Base-by-base conservation (phyloP, 306 rosid species). In the Prunus armeniaca region DNA sequence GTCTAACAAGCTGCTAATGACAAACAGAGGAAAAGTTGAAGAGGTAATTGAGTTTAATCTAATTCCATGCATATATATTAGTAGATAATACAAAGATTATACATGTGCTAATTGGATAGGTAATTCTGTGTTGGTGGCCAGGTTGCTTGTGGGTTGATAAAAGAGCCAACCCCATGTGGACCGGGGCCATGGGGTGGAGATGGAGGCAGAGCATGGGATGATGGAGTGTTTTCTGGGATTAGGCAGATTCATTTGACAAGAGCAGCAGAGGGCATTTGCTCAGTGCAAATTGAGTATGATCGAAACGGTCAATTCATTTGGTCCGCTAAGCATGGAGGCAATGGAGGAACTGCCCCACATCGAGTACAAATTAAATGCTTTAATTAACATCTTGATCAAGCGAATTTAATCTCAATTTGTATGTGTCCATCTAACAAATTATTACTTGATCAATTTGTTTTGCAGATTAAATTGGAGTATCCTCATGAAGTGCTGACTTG, bases 151-250 rank as follows among this genome's bases (percentile, higher is more conserved):
- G 91, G 91, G 9, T 95, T 94, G 72, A 68, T 90, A 24, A 88
- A 89, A 79, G 96, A 94, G 82, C 98, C 96, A 69, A 92, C 91
- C 15, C 95, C 93, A 64, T 85, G 91, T 75, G 97, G 97, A 71
- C 95, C 98, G 46, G 98, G 98, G 50, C 98, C 98, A 20, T 65
- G 98, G 98, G 98, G 98, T n/a, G 98, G 98, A 54, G 96, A 92
- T 38, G 97, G 92, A 73, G 98, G 98, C 12, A 90, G 86, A 79
- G 78, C 90, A 0, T 94, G 98, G 97, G 98, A 94, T 67, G 98
- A 94, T 80, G 97, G 98, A 49, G 98, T 94, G 10, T 94, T 86
- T 80, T 76, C 86, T 9, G 98, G 96, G 56, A 90, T 92, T 32
- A 85, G 83, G 84, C 98, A 90, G 85, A 92, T 94, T 74, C 91